Evolutionary conservation across 2,329 filamentous ascomycete species (phyloP).

Genomic region (Phoma sp.): DNA sequence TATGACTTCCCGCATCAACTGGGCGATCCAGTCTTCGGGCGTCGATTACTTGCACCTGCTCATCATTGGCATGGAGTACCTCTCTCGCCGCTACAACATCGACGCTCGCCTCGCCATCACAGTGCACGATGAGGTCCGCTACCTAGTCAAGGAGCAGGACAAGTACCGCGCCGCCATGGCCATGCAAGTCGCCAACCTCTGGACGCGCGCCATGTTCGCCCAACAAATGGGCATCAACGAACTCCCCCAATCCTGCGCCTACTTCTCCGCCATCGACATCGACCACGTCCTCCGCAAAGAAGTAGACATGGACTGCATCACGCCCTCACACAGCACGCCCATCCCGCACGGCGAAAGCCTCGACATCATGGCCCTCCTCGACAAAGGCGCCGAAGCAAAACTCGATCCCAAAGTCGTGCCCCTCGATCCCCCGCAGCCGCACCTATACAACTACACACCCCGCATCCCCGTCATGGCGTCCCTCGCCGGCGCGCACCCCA

Average conservation of each 20-base stretch:
- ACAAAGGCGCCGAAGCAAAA: conserved; percentile 71
- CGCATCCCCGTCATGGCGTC: conserved; percentile 81
- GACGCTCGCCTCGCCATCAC: conserved; percentile 87
- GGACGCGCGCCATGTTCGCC: conserved; percentile 96
- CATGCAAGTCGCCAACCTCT: conserved; percentile 90
- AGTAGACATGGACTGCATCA: conserved; percentile 97
- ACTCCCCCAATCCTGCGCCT: conserved; percentile 91
- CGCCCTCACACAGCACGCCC: conserved; percentile 78
- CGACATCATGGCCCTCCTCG: conserved; percentile 80
- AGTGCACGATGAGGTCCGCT: conserved; percentile 97
- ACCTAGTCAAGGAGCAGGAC: conserved; percentile 84
- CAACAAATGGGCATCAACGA: conserved; percentile 97
- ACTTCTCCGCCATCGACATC: conserved; percentile 94
- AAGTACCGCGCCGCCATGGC: conserved; percentile 92
- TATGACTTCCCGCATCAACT: conserved; percentile 96
- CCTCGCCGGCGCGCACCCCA: conserved; percentile 56
- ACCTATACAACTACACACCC: conserved; percentile 71
- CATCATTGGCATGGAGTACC: conserved; percentile 92
- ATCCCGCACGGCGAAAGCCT: conserved; percentile 88
- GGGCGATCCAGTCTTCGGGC: conserved; percentile 97
- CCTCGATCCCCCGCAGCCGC: conserved; percentile 63
- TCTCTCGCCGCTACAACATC: conserved; percentile 84
- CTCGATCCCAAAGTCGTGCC: conserved; percentile 73
- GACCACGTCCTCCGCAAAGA: conserved; percentile 97
- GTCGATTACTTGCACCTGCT: conserved; percentile 97